Conservation (phyloP, 306 rosid species). For the Cicer arietinum region DNA sequence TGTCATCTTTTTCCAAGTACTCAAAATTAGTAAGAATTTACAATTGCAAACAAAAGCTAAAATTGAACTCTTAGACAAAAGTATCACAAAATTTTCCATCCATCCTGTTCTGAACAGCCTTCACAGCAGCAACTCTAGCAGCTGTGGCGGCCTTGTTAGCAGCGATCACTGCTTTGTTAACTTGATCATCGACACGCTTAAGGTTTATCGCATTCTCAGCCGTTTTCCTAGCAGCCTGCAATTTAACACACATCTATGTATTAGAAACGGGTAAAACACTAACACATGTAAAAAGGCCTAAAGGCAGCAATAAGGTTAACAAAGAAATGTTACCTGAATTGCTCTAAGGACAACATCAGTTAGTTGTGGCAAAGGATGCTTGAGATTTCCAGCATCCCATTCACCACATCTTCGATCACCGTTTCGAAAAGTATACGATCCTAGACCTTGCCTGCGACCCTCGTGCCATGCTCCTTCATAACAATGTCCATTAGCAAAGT, state of each 20-base stretch:
- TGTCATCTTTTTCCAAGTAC: conserved; percentile 51
- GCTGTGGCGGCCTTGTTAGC: conserved; percentile 93
- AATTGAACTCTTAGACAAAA: conserved; percentile 53
- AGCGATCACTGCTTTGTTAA: conserved; percentile 78
- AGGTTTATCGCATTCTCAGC: conserved; percentile 77
- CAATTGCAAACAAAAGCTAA: conserved; percentile 58
- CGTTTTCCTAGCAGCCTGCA: conserved; percentile 84
- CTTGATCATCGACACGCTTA: conserved; percentile 71
- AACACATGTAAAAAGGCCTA: not conserved
- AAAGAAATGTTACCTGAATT: conserved; percentile 63
- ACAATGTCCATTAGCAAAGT: conserved; percentile 91
- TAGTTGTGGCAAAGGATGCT: conserved; percentile 63
- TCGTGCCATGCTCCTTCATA: conserved; percentile 99
- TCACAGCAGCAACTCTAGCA: conserved; percentile 97
- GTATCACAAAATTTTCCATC: conserved; percentile 88
- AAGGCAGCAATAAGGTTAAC: not conserved
- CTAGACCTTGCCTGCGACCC: conserved; percentile 88
- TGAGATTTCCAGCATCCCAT: conserved; percentile 93
- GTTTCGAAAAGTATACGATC: conserved; percentile 73
- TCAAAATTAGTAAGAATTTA: conserved; percentile 64
- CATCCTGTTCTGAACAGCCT: conserved; percentile 94
- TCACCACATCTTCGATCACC: conserved; percentile 80
- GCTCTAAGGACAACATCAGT: conserved; percentile 70
- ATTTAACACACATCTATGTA: conserved; percentile 2
- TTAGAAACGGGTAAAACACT: not conserved